phyloP scores from a whole-genome alignment of 2,329 filamentous ascomycete genomes.

The Xylariaceae sp. region DNA sequence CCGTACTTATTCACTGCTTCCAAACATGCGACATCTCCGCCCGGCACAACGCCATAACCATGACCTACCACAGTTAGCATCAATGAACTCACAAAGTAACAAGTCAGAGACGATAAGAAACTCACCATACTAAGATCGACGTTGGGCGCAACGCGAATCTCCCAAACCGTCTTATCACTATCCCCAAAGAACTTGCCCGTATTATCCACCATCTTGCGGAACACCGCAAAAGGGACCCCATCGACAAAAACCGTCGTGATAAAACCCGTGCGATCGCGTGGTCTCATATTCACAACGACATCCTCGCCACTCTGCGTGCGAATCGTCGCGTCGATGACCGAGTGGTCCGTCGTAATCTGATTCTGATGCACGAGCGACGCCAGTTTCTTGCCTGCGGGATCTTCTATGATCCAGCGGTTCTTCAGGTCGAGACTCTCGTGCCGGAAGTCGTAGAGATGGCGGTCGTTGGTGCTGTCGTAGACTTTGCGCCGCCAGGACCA shows the following conservation, averaged over 20 bases:
- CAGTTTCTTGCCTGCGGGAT: constrained; percentile 9
- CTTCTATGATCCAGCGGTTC: constrained; percentile 19
- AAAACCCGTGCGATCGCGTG: background rate
- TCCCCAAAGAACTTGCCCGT: background rate
- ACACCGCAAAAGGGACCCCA: constrained; percentile 3
- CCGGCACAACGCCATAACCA: constrained; percentile 12
- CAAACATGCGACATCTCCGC: constrained; percentile 13
- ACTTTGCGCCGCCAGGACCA: constrained; percentile 22
- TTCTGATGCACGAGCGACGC: constrained; percentile 14
- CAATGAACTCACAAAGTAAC: background rate
- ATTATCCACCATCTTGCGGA: constrained; percentile 10
- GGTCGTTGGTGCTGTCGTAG: constrained; percentile 2
- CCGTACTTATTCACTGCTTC: background rate
- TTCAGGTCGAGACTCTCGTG: constrained; percentile 18
- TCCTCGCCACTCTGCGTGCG: constrained; percentile 17
- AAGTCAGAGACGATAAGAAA: background rate
- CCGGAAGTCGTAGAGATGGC: constrained; percentile 19
- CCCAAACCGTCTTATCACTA: constrained; percentile 8
- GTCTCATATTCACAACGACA: constrained; percentile 13
- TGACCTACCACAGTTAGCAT: background rate
- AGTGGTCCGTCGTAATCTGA: constrained; percentile 11
- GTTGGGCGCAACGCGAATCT: constrained; percentile 9
- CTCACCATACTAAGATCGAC: constrained; percentile 13
- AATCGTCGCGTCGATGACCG: constrained; percentile 14
- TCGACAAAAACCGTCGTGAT: background rate